Base-by-base conservation (phyloP, 352 stramenopile species). In the Pythium periplocum region DNA sequence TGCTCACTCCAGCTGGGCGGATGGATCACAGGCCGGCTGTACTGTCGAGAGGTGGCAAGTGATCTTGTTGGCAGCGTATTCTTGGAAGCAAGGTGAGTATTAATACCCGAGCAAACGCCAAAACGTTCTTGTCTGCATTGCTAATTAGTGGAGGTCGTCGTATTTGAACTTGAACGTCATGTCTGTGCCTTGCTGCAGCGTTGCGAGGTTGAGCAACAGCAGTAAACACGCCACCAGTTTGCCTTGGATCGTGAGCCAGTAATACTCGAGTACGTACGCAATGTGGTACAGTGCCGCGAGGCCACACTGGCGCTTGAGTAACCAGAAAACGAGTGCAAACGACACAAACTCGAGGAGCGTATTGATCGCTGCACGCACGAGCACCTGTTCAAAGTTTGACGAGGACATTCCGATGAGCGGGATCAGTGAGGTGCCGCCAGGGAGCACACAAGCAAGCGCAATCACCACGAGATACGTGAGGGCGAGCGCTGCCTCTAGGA, bases 211-310 rank as follows among this genome's bases (percentile, higher is more conserved):
- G 12, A 55, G 2, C 47, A 66, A 39, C 6, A 61, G 31, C 8
- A 61, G 53, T 41, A 66, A 61, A 26, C 38, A 26, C 2, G 48
- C 55, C 4, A 78, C 42, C 2, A 73, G 58, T 52, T 77, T 82
- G 50, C 50, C 64, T 51, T 82, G 69, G 3, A 62, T 38, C 11
- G 61, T 53, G 12, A 64, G 47, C 60, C 62, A 78, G 58, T 76
- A 69, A 9, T 57, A 53, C 37, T 68, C 58, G 36, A 79, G 33
- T 26, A 69, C 56, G 34, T 72, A 76, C 26, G 62, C 54, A 1
- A 79, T 51, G 39, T 73, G 64, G 38, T 65, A 57, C 3, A 69
- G 52, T 17, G 58, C 35, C 4, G 54, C 57, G 26, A 78, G 35
- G 8, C 59, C 56, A 32, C 72, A 65, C 41, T 61, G 58, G 11